Percentiles rank a stretch among this genome's conserved stretches.
These are phyloP conservation scores for Inonotus obliquus DNA, from an alignment of 1,284 basidiomycete genomes.

Conservation along the genomic window DNA sequence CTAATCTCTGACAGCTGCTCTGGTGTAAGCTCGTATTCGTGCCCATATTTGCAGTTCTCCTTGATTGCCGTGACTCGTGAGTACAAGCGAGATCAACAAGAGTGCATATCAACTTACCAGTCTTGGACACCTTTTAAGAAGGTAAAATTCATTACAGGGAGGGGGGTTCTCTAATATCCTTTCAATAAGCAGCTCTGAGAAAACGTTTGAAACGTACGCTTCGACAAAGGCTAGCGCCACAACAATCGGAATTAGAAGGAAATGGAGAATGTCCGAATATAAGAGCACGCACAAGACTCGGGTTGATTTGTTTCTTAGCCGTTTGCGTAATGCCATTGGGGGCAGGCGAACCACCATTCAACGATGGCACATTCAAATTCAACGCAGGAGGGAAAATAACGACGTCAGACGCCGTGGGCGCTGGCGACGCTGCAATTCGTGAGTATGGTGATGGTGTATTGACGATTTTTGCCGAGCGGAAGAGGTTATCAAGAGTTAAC, in stretches of 20 bases:
- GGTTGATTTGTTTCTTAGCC: conserved; percentile 40
- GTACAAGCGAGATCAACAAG: conserved; percentile 1
- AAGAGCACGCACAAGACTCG: conserved; percentile 38
- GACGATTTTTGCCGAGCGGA: conserved; percentile 48
- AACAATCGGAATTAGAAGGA: not conserved
- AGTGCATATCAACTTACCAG: conserved; percentile 42
- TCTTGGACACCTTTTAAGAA: conserved; percentile 69
- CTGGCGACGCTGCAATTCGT: conserved; percentile 24
- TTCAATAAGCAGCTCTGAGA: conserved; percentile 31
- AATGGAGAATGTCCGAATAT: not conserved
- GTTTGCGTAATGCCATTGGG: not conserved
- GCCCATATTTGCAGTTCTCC: conserved; percentile 74
- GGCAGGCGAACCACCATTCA: not conserved
- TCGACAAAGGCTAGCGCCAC: conserved; percentile 32
- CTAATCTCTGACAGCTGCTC: conserved; percentile 64
- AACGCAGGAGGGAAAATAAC: conserved; percentile 27
- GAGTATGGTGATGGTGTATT: conserved; percentile 30
- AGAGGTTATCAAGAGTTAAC: conserved; percentile 57
- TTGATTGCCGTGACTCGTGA: conserved; percentile 28
- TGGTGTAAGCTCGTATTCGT: conserved; percentile 63
- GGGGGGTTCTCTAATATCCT: conserved; percentile 57
- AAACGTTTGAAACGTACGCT: conserved; percentile 27
- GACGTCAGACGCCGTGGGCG: conserved; percentile 26
- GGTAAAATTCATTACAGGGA: conserved; percentile 76
- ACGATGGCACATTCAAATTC: not conserved